Evolutionary conservation across 2,329 filamentous ascomycete species (phyloP).

Genomic region (Nemania sp.): DNA sequence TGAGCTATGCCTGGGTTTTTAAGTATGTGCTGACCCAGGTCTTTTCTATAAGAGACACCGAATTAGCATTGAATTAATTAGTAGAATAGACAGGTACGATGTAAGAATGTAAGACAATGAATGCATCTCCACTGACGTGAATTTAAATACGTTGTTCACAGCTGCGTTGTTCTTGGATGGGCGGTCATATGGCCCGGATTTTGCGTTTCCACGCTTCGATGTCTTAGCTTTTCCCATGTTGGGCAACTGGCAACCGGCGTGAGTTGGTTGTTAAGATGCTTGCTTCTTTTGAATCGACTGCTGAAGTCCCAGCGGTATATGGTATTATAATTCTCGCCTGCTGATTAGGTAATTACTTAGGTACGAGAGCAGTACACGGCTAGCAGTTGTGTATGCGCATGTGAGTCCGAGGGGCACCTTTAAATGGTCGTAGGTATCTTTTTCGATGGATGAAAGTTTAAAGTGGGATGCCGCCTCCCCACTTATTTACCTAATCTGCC

Average conservation of each 20-base stretch:
- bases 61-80: constrained; percentile 20
- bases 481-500: neutral
- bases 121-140: constrained; percentile 62
- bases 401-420: constrained; percentile 31
- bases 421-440: constrained; percentile 11
- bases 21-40: constrained; percentile 88
- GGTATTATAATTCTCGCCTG: neutral
- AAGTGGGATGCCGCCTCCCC: constrained; percentile 23
- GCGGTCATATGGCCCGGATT: constrained; percentile 58
- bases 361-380: neutral
- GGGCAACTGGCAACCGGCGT: no score
- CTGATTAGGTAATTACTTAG: no score
- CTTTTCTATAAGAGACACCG: constrained; percentile 46
- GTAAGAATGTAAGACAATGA: neutral
- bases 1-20: constrained; percentile 54
- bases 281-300: neutral
- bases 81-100: no score
- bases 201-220: constrained; percentile 52
- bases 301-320: neutral
- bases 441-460: constrained; percentile 28
- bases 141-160: constrained; percentile 92
- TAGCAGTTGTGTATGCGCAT: neutral
- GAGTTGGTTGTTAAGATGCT: neutral
- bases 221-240: constrained; percentile 57
- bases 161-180: constrained; percentile 49